A percentile compares a stretch with the other conserved stretches of the same genome.
phyloP scores from a whole-genome alignment of 1,139 yeast genomes.

The Kodamaea ohmeri region DNA sequence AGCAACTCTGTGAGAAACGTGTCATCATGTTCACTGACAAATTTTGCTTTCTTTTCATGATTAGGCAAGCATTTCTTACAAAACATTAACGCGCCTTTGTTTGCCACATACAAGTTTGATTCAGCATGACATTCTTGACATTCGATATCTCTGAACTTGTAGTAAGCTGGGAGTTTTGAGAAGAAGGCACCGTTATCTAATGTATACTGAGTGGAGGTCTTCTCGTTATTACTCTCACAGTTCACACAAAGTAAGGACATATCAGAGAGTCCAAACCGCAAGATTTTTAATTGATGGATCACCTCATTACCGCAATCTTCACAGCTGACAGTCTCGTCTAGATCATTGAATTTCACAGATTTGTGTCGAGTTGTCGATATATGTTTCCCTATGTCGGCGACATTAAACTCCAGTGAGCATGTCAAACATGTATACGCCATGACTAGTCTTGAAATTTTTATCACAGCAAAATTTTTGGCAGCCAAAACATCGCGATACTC shows the following conservation, averaged over 20 bases:
- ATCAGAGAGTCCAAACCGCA: constrained; percentile 55
- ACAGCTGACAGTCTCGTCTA: constrained; percentile 48
- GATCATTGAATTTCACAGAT: constrained; percentile 31
- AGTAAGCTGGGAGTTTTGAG: constrained; percentile 45
- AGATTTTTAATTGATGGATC: constrained; percentile 51
- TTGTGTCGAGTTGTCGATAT: constrained; percentile 55
- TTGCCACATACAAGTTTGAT: constrained; percentile 38
- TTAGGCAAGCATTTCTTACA: constrained; percentile 44
- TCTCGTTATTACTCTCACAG: constrained; percentile 47
- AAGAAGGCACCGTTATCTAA: constrained; percentile 55
- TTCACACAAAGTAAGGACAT: constrained; percentile 49
- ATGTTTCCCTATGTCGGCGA: constrained; percentile 38
- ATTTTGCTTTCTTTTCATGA: constrained; percentile 20
- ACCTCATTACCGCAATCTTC: constrained; percentile 57
- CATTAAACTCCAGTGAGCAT: constrained; percentile 23
- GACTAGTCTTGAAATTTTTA: constrained; percentile 2
- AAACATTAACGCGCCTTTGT: constrained; percentile 24
- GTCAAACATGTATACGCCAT: constrained; percentile 29
- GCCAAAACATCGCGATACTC: not conserved
- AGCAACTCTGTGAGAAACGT: constrained; percentile 46
- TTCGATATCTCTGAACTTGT: constrained; percentile 48
- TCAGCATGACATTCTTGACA: constrained; percentile 48
- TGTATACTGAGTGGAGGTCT: constrained; percentile 48
- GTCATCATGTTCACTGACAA: constrained; percentile 48
- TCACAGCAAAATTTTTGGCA: not conserved